A percentile compares a stretch with the other conserved stretches of the same genome.
phyloP scores from a whole-genome alignment of 352 stramenopile species.

The Pythium monospermum region DNA sequence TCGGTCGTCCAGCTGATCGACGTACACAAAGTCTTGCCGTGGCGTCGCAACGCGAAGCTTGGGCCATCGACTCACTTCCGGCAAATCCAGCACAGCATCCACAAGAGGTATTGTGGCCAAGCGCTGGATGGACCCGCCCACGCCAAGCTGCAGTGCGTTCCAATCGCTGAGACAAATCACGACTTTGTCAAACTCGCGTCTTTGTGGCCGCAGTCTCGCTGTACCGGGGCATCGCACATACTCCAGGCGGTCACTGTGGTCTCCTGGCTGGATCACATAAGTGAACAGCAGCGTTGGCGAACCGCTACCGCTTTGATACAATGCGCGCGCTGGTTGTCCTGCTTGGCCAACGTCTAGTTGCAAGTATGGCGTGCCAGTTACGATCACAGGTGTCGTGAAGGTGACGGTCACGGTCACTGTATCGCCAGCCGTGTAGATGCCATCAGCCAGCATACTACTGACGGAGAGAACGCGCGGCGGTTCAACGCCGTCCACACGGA shows the following conservation, averaged over 20 bases:
- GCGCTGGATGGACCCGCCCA: constrained; percentile 40
- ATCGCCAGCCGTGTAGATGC: constrained; percentile 58
- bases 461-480: constrained; percentile 49
- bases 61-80: constrained; percentile 57
- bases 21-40: constrained; percentile 31
- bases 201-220: constrained; percentile 19
- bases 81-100: constrained; percentile 51
- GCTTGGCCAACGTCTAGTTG: constrained; percentile 19
- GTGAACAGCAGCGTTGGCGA: constrained; percentile 39
- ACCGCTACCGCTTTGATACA: constrained; percentile 40
- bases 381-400: constrained; percentile 50
- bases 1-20: constrained; percentile 41
- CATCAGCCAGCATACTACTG: constrained; percentile 35
- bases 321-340: constrained; percentile 11
- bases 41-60: constrained; percentile 41
- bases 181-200: constrained; percentile 43
- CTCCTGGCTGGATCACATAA: constrained; percentile 46
- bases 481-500: constrained; percentile 60
- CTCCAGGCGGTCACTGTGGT: constrained; percentile 54
- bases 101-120: constrained; percentile 34
- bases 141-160: constrained; percentile 46
- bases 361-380: constrained; percentile 37
- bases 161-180: constrained; percentile 34
- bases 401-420: constrained; percentile 31
- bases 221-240: constrained; percentile 41